Conservation (phyloP, 257 asterid genomes). For the Penstemon davidsonii region DNA sequence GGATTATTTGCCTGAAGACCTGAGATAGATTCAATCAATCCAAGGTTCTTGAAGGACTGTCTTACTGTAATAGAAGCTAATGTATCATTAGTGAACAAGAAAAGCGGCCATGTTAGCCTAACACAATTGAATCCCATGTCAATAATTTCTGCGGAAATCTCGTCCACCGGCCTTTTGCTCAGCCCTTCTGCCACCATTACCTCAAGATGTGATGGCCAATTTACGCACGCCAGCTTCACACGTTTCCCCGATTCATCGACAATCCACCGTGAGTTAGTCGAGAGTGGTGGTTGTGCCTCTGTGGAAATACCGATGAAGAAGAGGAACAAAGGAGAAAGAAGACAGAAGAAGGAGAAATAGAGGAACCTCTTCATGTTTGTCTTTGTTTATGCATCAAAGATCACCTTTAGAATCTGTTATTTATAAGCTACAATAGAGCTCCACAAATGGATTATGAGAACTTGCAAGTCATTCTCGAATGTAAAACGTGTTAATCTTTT, state of each 20-base stretch:
- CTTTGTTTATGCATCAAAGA: constrained; percentile 14
- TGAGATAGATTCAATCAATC: constrained; percentile 57
- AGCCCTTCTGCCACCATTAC: constrained; percentile 91
- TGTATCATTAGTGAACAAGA: constrained; percentile 71
- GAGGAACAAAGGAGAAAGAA: constrained; percentile 14
- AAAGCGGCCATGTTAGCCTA: constrained; percentile 92
- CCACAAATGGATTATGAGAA: background rate
- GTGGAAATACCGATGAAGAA: constrained; percentile 4
- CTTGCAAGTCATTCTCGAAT: constrained; percentile 22
- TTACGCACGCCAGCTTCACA: constrained; percentile 82
- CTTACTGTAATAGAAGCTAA: constrained; percentile 61
- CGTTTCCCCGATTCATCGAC: constrained; percentile 69
- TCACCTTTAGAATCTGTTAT: background rate
- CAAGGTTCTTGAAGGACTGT: constrained; percentile 68
- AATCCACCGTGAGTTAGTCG: constrained; percentile 77
- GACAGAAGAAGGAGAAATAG: constrained; percentile 18
- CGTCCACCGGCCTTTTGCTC: constrained; percentile 75
- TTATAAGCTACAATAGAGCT: constrained; percentile 13
- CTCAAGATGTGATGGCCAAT: constrained; percentile 91
- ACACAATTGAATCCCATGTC: constrained; percentile 86
- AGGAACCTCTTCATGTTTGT: constrained; percentile 29
- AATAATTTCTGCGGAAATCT: constrained; percentile 50
- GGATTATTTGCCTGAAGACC: constrained; percentile 76
- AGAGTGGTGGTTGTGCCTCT: constrained; percentile 51
- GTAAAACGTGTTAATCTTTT: constrained; percentile 18